phyloP scores from a whole-genome alignment of 805 yeast genomes.

The Wickerhamomyces sydowiorum region DNA sequence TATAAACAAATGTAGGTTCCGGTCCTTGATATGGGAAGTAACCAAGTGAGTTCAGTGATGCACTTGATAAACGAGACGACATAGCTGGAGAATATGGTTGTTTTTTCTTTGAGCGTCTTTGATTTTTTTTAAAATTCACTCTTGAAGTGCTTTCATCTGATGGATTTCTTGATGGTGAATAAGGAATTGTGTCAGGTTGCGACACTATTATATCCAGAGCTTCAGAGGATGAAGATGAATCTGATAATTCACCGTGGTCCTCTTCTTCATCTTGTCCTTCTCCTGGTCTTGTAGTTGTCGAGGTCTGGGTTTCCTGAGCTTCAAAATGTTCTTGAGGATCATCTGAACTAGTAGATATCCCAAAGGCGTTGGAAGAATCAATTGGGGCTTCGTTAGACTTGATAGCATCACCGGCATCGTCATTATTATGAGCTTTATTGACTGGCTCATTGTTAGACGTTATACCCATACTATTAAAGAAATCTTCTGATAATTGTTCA shows the following conservation, averaged over 20 bases:
- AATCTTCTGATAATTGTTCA: not conserved
- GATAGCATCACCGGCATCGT: slow-evolving; percentile 3
- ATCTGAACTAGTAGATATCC: slow-evolving; percentile 9
- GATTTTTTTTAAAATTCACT: not conserved
- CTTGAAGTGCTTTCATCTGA: not conserved
- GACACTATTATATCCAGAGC: not conserved
- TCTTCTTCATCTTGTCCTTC: not conserved
- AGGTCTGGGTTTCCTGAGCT: not conserved
- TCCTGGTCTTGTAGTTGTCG: not conserved
- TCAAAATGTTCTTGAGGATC: not conserved
- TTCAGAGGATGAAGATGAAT: not conserved
- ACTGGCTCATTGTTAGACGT: no score
- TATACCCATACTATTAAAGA: not conserved
- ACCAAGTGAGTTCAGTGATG: slow-evolving; percentile 11
- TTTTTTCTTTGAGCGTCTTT: not conserved
- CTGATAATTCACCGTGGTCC: not conserved
- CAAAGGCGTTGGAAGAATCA: slow-evolving; percentile 11
- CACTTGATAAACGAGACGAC: slow-evolving; percentile 12
- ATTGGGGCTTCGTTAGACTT: not conserved
- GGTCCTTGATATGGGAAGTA: slow-evolving; percentile 7
- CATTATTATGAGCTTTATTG: not conserved
- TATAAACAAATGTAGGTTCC: slow-evolving; percentile 2
- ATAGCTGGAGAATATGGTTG: slow-evolving; percentile 8
- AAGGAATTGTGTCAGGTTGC: not conserved
- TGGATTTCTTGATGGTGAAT: slow-evolving; percentile 1